phyloP scores from a whole-genome alignment of 176 grass and related monocot species.

The Zoysia pacifica region DNA sequence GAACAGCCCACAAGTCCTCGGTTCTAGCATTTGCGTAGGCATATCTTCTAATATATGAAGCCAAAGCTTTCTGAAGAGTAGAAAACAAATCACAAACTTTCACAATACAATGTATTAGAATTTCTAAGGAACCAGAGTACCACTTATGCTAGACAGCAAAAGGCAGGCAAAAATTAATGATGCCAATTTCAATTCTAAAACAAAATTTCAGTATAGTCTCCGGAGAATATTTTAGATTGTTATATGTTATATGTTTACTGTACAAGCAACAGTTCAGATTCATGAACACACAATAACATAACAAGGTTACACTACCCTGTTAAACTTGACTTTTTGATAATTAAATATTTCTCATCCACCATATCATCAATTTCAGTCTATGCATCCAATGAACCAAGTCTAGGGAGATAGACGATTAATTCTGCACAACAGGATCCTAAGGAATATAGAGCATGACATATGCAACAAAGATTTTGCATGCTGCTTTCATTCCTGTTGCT shows the following conservation, averaged over 20 bases:
- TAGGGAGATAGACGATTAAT: neutral
- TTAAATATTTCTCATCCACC: slow-evolving; percentile 11
- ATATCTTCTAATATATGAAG: slow-evolving; percentile 83
- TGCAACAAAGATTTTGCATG: neutral
- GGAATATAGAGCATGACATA: neutral
- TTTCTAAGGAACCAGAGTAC: slow-evolving; percentile 11
- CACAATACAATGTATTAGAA: neutral
- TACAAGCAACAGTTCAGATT: slow-evolving; percentile 6
- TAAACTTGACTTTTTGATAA: slow-evolving; percentile 5
- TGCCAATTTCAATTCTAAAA: slow-evolving; percentile 5
- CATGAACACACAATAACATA: slow-evolving; percentile 4
- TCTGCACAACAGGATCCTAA: neutral
- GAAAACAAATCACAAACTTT: neutral
- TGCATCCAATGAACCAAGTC: slow-evolving; percentile 4
- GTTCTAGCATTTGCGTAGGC: slow-evolving; percentile 91
- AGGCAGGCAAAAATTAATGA: slow-evolving; percentile 18
- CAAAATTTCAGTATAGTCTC: neutral
- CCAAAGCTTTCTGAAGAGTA: slow-evolving; percentile 66
- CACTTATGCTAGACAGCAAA: slow-evolving; percentile 13
- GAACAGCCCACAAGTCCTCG: slow-evolving; percentile 88
- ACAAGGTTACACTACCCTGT: neutral
- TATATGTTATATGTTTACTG: too few species aligned
- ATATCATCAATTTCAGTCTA: slow-evolving; percentile 29
- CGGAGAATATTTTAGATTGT: too few species aligned
- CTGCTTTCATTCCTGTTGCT: neutral